These are phyloP conservation scores for Pleodorina starrii DNA, from an alignment of 139 green algal species.

Conservation along the genomic window DNA sequence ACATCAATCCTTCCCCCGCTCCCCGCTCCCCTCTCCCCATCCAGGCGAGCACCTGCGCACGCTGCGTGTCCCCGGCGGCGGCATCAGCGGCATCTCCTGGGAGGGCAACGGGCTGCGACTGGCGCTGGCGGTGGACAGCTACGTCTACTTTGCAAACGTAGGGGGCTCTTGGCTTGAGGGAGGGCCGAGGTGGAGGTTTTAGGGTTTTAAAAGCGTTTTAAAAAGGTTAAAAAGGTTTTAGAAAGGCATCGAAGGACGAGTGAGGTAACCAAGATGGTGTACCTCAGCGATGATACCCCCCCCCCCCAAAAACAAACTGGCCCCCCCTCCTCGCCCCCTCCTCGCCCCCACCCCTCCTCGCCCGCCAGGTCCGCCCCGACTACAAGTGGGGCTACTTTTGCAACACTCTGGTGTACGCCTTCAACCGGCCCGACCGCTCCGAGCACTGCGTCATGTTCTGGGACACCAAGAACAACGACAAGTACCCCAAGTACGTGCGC, in stretches of 20 bases:
- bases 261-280: too few species aligned
- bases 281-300: too few species aligned
- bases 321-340: too few species aligned
- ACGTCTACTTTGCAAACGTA: constrained; percentile 87
- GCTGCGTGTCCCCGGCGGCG: constrained; percentile 77
- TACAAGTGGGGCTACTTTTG: constrained; percentile 83
- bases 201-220: too few species aligned
- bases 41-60: constrained; percentile 82
- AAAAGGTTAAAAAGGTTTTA: too few species aligned
- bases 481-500: constrained; percentile 76
- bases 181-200: not conserved
- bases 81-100: constrained; percentile 78
- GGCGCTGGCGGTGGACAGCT: constrained; percentile 80
- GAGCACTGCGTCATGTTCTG: constrained; percentile 88
- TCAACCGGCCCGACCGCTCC: constrained; percentile 72
- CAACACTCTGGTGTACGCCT: constrained; percentile 87
- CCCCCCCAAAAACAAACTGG: too few species aligned
- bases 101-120: constrained; percentile 83
- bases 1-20: not conserved
- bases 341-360: too few species aligned
- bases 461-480: constrained; percentile 75
- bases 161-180: too few species aligned
- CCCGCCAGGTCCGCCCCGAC: constrained; percentile 52
- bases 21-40: not conserved
- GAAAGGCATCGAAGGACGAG: too few species aligned